These are phyloP conservation scores for Tulasnella sp. DNA, from an alignment of 768 basidiomycete species.

Conservation along the genomic window DNA sequence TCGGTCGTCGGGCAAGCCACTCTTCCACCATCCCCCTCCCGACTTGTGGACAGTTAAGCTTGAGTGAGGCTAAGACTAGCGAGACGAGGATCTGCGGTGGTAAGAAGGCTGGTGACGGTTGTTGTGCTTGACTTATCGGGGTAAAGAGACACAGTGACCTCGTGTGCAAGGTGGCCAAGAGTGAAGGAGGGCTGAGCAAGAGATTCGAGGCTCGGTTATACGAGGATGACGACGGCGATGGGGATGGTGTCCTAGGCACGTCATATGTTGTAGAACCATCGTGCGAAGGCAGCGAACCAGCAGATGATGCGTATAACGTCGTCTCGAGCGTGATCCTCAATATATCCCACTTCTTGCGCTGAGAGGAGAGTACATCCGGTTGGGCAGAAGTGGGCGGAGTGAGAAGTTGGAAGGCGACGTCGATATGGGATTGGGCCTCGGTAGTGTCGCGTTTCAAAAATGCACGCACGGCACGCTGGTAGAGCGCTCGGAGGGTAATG, in stretches of 20 bases:
- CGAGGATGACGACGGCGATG: constrained; percentile 29
- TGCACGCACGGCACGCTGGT: constrained; percentile 64
- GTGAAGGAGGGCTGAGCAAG: constrained; percentile 45
- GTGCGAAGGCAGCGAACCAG: background rate
- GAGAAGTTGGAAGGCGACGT: constrained; percentile 56
- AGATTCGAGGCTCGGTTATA: constrained; percentile 33
- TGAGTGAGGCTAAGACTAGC: constrained; percentile 57
- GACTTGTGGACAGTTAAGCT: constrained; percentile 47
- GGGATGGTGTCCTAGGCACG: background rate
- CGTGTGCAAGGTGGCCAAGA: constrained; percentile 44
- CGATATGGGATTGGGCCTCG: constrained; percentile 53
- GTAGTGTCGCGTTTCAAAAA: constrained; percentile 63
- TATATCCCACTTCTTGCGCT: constrained; percentile 76
- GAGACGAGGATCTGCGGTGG: constrained; percentile 62
- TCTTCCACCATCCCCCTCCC: constrained; percentile 62
- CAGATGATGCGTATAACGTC: constrained; percentile 43
- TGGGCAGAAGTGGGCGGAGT: constrained; percentile 29
- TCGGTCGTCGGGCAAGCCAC: constrained; percentile 45
- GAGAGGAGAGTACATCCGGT: constrained; percentile 34
- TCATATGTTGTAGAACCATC: background rate
- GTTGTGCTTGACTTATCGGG: constrained; percentile 30
- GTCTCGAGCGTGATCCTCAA: constrained; percentile 74
- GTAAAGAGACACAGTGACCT: constrained; percentile 63
- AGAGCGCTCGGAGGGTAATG: constrained; percentile 53
- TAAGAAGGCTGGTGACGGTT: constrained; percentile 42